Evolutionary conservation across 2,329 filamentous ascomycete genomes (phyloP).

Genomic region (Neoarthrinium moseri): DNA sequence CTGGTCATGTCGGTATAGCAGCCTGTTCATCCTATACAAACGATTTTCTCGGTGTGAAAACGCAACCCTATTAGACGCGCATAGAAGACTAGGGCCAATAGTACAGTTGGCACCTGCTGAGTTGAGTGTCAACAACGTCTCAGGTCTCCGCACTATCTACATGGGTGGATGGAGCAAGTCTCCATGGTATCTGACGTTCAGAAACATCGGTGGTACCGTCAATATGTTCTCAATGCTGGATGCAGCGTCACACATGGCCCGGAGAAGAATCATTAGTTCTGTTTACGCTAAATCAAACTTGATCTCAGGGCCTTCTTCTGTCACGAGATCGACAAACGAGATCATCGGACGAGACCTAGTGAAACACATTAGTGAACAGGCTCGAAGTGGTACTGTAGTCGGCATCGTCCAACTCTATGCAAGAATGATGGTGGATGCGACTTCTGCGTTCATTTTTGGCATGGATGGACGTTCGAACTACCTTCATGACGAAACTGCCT

Average conservation of each 20-base stretch:
- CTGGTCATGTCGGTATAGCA: neutral
- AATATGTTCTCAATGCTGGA: neutral
- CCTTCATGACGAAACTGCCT: neutral
- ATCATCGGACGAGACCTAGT: neutral
- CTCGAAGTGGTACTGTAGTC: neutral
- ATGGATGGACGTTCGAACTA: neutral
- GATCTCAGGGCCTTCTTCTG: neutral
- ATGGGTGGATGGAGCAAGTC: neutral
- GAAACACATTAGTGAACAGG: neutral
- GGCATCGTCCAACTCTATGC: neutral
- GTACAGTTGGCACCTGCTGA: neutral
- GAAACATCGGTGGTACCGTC: neutral
- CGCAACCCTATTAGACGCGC: neutral
- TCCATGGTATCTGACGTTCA: neutral
- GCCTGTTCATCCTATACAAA: neutral
- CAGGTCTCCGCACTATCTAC: neutral
- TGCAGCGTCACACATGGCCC: neutral
- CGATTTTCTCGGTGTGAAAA: neutral
- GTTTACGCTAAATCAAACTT: neutral
- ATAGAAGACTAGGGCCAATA: neutral
- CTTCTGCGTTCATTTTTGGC: neutral
- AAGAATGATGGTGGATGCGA: neutral
- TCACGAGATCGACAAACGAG: neutral
- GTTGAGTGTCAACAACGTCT: neutral
- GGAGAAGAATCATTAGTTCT: neutral